Evolutionary conservation across 2,329 filamentous ascomycete species (phyloP).

Genomic region (Botrytis hyacinthi): DNA sequence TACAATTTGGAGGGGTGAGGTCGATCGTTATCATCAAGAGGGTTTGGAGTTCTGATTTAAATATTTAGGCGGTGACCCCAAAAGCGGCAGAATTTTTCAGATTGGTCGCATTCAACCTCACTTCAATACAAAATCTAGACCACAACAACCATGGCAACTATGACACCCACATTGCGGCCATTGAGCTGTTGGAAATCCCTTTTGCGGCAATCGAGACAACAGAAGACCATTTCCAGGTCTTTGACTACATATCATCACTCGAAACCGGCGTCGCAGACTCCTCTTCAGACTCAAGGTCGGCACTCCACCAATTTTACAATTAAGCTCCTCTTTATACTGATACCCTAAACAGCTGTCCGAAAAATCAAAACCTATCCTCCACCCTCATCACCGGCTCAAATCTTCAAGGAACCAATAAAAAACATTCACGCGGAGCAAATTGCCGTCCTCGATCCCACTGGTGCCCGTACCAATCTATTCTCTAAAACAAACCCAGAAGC

Average conservation of each 20-base stretch:
- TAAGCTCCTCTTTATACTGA: conserved; percentile 19
- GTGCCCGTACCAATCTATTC: conserved; percentile 80
- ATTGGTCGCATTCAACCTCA: conserved; percentile 25
- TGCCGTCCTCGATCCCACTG: conserved; percentile 75
- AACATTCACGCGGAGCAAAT: conserved; percentile 68
- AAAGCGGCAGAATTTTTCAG: conserved; percentile 27
- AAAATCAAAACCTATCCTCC: conserved; percentile 53
- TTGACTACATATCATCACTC: conserved; percentile 50
- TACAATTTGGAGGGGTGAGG: neutral
- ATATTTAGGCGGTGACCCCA: conserved; percentile 19
- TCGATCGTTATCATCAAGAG: neutral
- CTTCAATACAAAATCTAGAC: conserved; percentile 8
- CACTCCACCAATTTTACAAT: conserved; percentile 24
- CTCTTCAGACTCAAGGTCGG: conserved; percentile 21
- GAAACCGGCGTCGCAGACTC: conserved; percentile 31
- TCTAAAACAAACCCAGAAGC: conserved; percentile 72
- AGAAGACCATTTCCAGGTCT: conserved; percentile 46
- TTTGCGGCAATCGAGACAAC: conserved; percentile 57
- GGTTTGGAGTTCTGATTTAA: neutral
- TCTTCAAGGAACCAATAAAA: conserved; percentile 65
- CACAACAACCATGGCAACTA: conserved; percentile 33
- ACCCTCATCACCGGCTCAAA: conserved; percentile 52
- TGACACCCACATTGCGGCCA: conserved; percentile 54
- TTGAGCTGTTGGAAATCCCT: conserved; percentile 67
- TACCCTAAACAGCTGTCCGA: conserved; percentile 39